Evolutionary conservation across 2,329 filamentous ascomycete genomes (phyloP).

Genomic region (Arthrobotrys sphaeroides): DNA sequence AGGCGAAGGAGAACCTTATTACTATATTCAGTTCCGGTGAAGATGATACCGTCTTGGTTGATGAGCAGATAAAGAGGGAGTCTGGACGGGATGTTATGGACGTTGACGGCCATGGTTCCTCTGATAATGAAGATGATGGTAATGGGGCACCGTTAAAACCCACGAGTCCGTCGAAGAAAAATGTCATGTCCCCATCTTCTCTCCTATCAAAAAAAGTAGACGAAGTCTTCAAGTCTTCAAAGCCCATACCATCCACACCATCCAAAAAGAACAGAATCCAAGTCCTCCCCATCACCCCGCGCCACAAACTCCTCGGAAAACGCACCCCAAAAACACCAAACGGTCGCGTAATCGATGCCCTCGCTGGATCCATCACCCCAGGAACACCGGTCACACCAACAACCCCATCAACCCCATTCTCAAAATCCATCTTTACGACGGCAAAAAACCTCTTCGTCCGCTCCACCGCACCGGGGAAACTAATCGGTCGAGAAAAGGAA

Average conservation of each 20-base stretch:
- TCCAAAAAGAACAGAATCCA: slow-evolving; percentile 49
- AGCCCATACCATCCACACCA: slow-evolving; percentile 38
- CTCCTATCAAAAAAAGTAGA: no score
- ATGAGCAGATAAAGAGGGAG: neutral
- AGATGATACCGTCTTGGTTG: neutral
- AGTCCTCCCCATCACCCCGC: slow-evolving; percentile 56
- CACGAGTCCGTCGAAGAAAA: slow-evolving; percentile 49
- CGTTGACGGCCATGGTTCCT: slow-evolving; percentile 33
- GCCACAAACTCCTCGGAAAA: slow-evolving; percentile 25
- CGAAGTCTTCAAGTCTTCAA: slow-evolving; percentile 10
- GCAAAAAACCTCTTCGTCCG: slow-evolving; percentile 88
- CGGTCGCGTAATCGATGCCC: slow-evolving; percentile 49
- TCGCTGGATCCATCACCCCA: no score
- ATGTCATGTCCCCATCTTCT: slow-evolving; percentile 37
- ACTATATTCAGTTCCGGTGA: slow-evolving; percentile 30
- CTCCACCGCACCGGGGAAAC: slow-evolving; percentile 75
- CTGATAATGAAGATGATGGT: no score
- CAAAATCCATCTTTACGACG: slow-evolving; percentile 82
- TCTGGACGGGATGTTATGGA: slow-evolving; percentile 43
- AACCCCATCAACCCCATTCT: no score
- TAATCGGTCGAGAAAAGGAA: slow-evolving; percentile 80
- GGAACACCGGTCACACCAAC: slow-evolving; percentile 54
- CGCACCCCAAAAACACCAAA: slow-evolving; percentile 55
- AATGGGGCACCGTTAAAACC: no score
- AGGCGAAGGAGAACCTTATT: slow-evolving; percentile 42